Percentiles rank a stretch among this genome's conserved stretches.
Conservation (phyloP, 2,329 filamentous ascomycete species). For the Phaeosphaeriaceae sp. region DNA sequence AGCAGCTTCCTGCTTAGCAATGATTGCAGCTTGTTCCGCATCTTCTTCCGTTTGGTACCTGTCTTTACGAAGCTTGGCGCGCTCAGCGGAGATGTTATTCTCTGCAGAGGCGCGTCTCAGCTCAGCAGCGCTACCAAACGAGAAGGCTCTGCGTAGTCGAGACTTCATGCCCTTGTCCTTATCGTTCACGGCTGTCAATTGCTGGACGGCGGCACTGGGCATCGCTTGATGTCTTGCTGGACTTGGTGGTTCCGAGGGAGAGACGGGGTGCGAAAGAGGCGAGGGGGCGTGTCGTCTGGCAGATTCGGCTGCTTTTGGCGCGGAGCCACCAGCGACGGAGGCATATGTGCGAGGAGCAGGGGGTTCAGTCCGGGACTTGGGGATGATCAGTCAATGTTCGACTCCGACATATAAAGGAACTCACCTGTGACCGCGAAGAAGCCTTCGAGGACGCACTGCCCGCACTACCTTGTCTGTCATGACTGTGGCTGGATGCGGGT, state of each 20-base stretch:
- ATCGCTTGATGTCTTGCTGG: conserved; percentile 19
- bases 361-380: conserved; percentile 34
- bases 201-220: conserved; percentile 77
- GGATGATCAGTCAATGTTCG: background rate
- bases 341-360: conserved; percentile 23
- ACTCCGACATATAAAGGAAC: conserved; percentile 6
- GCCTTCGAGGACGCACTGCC: conserved; percentile 45
- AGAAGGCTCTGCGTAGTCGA: conserved; percentile 87
- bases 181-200: conserved; percentile 85
- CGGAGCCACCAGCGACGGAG: conserved; percentile 19
- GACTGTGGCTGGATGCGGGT: conserved; percentile 42
- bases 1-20: conserved; percentile 87
- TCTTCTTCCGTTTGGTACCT: conserved; percentile 70
- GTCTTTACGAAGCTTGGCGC: conserved; percentile 62
- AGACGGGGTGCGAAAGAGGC: conserved; percentile 55
- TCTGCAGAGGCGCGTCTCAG: conserved; percentile 76
- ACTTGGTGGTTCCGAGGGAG: conserved; percentile 40
- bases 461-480: conserved; percentile 48
- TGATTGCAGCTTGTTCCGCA: conserved; percentile 89
- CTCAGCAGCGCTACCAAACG: conserved; percentile 94
- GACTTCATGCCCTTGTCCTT: conserved; percentile 88
- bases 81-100: conserved; percentile 59
- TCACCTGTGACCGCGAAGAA: conserved; percentile 45
- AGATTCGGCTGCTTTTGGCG: conserved; percentile 46
- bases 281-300: conserved; percentile 55